Percentiles rank a stretch among this genome's conserved stretches.
Evolutionary conservation across 148 eudicot species (phyloP).

Genomic region (Rhododendron molle): DNA sequence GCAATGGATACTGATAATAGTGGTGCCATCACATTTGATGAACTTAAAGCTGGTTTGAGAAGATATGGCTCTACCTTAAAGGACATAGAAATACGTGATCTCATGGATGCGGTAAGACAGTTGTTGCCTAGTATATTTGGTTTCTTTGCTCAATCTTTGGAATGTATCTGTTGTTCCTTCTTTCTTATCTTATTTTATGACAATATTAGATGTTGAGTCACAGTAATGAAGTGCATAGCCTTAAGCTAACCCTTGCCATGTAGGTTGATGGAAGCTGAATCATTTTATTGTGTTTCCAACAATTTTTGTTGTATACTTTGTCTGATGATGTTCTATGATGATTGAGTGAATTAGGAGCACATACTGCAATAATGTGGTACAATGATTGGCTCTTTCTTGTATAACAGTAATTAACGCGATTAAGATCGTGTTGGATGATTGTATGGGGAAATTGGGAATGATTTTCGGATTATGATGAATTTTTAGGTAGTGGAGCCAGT

Average conservation of each 20-base stretch:
- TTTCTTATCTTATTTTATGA: not conserved
- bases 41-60: slow-evolving; percentile 88
- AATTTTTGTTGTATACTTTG: not conserved
- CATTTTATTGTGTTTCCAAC: not conserved
- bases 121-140: not conserved
- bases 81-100: slow-evolving; percentile 91
- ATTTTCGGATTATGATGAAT: not conserved
- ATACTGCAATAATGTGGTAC: not conserved
- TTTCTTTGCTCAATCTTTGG: slow-evolving; percentile 1
- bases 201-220: not conserved
- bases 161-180: slow-evolving; percentile 3
- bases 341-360: not conserved
- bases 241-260: not conserved
- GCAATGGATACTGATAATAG: slow-evolving; percentile 97
- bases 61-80: slow-evolving; percentile 94
- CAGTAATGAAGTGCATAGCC: not conserved
- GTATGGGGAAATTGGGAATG: not conserved
- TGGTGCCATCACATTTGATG: slow-evolving; percentile 96
- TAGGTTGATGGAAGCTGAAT: not conserved
- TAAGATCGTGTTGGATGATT: not conserved
- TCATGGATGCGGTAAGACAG: slow-evolving; percentile 89
- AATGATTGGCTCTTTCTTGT: not conserved
- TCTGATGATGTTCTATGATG: not conserved
- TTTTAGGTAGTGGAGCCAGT: not conserved
- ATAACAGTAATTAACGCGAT: not conserved